A percentile compares a stretch with the other conserved stretches of the same genome.
Conservation (phyloP, 257 asterid genomes). For the Solanum pennellii region DNA sequence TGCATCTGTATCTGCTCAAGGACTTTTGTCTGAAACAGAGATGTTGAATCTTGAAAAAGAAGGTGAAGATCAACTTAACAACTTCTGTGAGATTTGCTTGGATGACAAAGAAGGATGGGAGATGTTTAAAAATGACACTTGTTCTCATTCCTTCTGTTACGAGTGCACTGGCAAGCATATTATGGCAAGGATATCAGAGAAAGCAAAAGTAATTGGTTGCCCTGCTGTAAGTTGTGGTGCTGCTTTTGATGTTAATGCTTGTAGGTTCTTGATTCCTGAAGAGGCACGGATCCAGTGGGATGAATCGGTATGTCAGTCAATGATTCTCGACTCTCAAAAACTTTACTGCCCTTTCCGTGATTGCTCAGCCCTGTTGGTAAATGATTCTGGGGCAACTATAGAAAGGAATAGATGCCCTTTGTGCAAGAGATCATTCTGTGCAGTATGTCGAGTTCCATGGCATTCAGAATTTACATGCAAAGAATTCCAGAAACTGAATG, state of each 20-base stretch:
- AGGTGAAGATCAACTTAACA: neutral
- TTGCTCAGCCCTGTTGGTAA: conserved; percentile 49
- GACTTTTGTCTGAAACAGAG: neutral
- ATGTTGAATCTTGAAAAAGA: neutral
- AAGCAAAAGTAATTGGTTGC: conserved; percentile 19
- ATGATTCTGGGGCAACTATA: conserved; percentile 21
- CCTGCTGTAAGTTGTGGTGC: conserved; percentile 40
- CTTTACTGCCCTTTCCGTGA: conserved; percentile 52
- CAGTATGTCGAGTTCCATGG: conserved; percentile 58
- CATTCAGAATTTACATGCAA: conserved; percentile 55
- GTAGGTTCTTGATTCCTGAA: conserved; percentile 39
- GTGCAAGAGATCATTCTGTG: conserved; percentile 57
- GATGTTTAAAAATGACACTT: conserved; percentile 40
- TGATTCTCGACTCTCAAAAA: conserved; percentile 48
- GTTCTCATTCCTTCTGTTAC: conserved; percentile 50
- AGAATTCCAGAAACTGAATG: conserved; percentile 40
- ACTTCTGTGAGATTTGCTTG: conserved; percentile 49
- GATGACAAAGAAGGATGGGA: conserved; percentile 49
- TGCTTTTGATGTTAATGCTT: conserved; percentile 15
- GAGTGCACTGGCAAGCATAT: conserved; percentile 49
- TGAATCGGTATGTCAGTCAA: conserved; percentile 35
- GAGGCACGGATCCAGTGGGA: conserved; percentile 42
- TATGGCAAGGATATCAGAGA: conserved; percentile 30
- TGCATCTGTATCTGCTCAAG: conserved; percentile 28
- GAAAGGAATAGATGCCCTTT: conserved; percentile 18